These are phyloP conservation scores for Sclerotinia spermophila DNA, from an alignment of 2,329 filamentous ascomycete genomes.

Conservation along the genomic window DNA sequence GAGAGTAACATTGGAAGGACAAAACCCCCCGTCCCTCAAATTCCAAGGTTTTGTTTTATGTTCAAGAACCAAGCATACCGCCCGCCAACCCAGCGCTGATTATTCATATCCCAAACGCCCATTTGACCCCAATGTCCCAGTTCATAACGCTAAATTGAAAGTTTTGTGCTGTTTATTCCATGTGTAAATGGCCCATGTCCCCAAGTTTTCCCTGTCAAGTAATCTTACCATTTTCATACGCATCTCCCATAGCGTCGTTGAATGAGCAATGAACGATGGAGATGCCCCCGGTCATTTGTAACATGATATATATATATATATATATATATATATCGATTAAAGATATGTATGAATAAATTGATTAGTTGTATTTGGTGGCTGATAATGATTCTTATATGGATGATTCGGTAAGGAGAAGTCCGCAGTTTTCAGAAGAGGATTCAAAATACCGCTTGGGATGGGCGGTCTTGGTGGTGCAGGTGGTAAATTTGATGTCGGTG, in stretches of 20 bases:
- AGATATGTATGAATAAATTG: slow-evolving; percentile 32
- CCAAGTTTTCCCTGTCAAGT: not conserved
- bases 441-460: slow-evolving; percentile 51
- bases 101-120: not conserved
- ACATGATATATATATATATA: no score
- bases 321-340: no score
- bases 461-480: slow-evolving; percentile 27
- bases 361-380: slow-evolving; percentile 57
- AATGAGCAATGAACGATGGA: not conserved
- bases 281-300: not conserved
- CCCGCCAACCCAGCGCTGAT: not conserved
- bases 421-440: slow-evolving; percentile 66
- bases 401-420: slow-evolving; percentile 76
- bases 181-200: not conserved
- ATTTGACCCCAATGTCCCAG: not conserved
- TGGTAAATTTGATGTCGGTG: slow-evolving; percentile 26
- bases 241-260: not conserved
- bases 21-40: not conserved
- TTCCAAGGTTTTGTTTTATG: not conserved
- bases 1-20: not conserved
- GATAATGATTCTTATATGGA: slow-evolving; percentile 77
- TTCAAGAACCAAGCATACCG: not conserved
- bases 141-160: slow-evolving; percentile 1
- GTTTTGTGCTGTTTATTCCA: not conserved
- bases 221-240: not conserved